These are phyloP conservation scores for Polytrichum commune DNA, from an alignment of 225 moss, liverwort and hornwort species.

Conservation along the genomic window DNA sequence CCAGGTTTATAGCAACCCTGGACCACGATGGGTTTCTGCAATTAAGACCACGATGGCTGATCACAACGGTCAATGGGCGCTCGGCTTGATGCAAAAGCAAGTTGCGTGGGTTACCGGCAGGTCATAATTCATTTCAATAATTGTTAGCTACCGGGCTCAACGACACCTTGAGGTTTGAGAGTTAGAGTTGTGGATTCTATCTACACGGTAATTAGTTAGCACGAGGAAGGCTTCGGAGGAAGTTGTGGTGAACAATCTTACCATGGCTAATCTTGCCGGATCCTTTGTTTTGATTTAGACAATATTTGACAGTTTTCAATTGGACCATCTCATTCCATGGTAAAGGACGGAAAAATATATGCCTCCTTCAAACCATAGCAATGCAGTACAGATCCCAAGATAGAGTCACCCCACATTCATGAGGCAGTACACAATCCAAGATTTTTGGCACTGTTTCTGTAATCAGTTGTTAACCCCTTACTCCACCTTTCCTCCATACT, in stretches of 20 bases:
- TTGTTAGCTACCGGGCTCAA: too few relatives aligned
- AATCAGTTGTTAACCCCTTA: neutral
- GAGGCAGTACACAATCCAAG: conserved; percentile 1
- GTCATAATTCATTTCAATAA: too few relatives aligned
- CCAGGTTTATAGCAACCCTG: too few relatives aligned
- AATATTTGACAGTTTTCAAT: neutral
- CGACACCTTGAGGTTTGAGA: neutral
- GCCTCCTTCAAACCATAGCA: neutral
- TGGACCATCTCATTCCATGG: neutral
- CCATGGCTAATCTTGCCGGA: neutral
- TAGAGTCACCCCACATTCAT: neutral
- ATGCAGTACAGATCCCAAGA: conserved; percentile 3
- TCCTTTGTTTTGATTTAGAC: neutral
- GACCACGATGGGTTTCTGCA: too few relatives aligned
- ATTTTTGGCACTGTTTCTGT: conserved; percentile 3
- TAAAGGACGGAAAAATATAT: neutral
- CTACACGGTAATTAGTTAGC: neutral
- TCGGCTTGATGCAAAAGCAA: too few relatives aligned
- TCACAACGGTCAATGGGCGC: too few relatives aligned
- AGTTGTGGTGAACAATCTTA: neutral
- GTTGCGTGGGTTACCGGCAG: too few relatives aligned
- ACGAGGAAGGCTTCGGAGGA: neutral
- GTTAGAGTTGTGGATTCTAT: neutral
- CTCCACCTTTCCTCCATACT: neutral
- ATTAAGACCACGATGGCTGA: too few relatives aligned